Conservation (phyloP, 108 stramenopile species). For the Aurantiochytrium sp. region DNA sequence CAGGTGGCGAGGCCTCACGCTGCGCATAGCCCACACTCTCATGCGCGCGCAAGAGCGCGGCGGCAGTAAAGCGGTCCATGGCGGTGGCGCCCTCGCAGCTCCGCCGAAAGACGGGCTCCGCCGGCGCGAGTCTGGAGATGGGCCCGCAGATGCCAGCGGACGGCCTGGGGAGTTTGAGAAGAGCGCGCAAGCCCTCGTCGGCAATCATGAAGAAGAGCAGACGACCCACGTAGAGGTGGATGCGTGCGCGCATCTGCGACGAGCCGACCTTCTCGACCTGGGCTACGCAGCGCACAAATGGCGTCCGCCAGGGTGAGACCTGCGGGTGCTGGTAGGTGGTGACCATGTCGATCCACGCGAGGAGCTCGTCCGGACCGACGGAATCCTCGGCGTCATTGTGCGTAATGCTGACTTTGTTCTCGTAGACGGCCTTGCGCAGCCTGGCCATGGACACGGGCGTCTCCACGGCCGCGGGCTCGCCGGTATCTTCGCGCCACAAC, state of each 20-base stretch:
- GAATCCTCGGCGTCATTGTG: neutral
- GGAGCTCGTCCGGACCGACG: neutral
- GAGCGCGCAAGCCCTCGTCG: neutral
- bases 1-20: conserved; percentile 21
- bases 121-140: neutral
- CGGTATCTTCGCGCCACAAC: neutral
- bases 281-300: neutral
- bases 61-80: conserved; percentile 49
- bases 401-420: neutral
- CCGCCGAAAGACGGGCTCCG: neutral
- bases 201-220: conserved; percentile 24
- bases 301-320: neutral
- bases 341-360: neutral
- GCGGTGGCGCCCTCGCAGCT: neutral
- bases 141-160: neutral
- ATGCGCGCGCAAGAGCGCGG: conserved; percentile 54
- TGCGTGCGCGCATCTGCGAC: neutral
- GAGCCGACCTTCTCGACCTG: neutral
- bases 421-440: neutral
- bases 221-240: neutral
- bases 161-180: neutral
- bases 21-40: conserved; percentile 58
- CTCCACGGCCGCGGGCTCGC: neutral
- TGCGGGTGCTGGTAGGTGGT: neutral
- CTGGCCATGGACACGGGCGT: neutral